Conservation (phyloP, 139 green algal genomes). For the Coccomyxa sp. region DNA sequence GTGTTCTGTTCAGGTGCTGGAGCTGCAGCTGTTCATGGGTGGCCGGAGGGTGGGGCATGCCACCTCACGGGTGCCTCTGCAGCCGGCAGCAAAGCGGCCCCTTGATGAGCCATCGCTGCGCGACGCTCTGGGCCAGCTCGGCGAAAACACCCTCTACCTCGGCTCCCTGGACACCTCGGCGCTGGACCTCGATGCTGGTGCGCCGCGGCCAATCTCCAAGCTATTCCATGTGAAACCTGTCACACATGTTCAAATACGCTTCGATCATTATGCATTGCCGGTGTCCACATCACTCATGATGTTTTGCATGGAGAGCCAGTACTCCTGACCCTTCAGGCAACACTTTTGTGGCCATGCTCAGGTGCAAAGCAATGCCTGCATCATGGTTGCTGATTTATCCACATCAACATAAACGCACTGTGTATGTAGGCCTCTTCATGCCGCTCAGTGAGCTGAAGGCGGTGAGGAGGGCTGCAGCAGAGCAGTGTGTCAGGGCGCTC, state of each 20-base stretch:
- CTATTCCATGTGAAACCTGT: too few relatives aligned
- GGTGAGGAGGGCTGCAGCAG: constrained; percentile 52
- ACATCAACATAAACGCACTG: too few relatives aligned
- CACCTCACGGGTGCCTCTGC: not conserved
- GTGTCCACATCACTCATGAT: too few relatives aligned
- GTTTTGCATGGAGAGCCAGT: too few relatives aligned
- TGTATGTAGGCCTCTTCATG: constrained; percentile 55
- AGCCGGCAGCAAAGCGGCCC: not conserved
- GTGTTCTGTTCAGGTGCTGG: not conserved
- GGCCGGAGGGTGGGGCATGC: not conserved
- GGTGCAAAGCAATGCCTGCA: too few relatives aligned
- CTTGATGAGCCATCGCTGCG: not conserved
- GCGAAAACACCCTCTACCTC: not conserved
- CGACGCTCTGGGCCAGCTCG: not conserved
- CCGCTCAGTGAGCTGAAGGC: constrained; percentile 56
- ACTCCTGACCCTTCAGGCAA: too few relatives aligned
- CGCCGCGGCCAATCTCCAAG: too few relatives aligned
- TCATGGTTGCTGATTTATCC: too few relatives aligned
- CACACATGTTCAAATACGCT: too few relatives aligned
- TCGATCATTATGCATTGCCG: too few relatives aligned
- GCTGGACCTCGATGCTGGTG: constrained; percentile 16
- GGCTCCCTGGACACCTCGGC: constrained; percentile 28
- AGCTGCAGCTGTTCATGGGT: not conserved
- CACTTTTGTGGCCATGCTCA: too few relatives aligned
- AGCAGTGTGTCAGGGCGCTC: constrained; percentile 20